These are phyloP conservation scores for Ramularia endophylla DNA, from an alignment of 2,329 filamentous ascomycete genomes.

Conservation along the genomic window DNA sequence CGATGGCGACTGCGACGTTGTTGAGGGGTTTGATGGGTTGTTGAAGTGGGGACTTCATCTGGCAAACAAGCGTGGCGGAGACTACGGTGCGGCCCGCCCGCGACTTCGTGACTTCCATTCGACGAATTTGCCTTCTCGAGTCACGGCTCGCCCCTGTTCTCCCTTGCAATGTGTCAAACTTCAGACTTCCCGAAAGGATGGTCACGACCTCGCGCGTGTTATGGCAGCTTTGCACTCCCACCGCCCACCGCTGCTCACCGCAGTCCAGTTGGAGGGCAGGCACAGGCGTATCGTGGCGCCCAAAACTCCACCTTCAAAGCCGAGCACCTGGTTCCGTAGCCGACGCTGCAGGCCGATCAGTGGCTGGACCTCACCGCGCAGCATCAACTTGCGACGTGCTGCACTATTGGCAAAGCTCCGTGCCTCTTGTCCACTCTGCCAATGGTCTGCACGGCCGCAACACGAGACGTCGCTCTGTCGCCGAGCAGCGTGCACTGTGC, in stretches of 20 bases:
- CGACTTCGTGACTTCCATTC: background rate
- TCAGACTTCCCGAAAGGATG: slow-evolving; percentile 6
- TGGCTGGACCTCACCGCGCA: slow-evolving; percentile 4
- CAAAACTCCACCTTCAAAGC: too few species aligned
- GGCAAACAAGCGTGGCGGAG: too few species aligned
- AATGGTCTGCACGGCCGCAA: too few species aligned
- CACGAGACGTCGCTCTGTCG: background rate
- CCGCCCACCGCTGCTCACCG: too few species aligned
- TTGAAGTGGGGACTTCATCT: too few species aligned
- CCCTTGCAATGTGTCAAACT: slow-evolving; percentile 16
- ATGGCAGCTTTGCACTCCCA: too few species aligned
- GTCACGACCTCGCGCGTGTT: background rate
- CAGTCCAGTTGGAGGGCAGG: too few species aligned
- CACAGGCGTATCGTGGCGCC: too few species aligned
- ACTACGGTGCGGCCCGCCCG: too few species aligned
- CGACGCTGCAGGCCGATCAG: background rate
- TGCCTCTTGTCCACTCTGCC: background rate
- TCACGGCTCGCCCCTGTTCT: background rate
- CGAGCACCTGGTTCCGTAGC: slow-evolving; percentile 3
- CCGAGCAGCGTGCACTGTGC: background rate
- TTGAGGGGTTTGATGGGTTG: too few species aligned
- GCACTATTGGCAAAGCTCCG: slow-evolving; percentile 8
- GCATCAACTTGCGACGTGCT: slow-evolving; percentile 10
- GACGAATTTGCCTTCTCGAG: too few species aligned
- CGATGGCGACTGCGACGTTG: too few species aligned